Conservation (phyloP, 306 rosid species). For the Rosa persica region DNA sequence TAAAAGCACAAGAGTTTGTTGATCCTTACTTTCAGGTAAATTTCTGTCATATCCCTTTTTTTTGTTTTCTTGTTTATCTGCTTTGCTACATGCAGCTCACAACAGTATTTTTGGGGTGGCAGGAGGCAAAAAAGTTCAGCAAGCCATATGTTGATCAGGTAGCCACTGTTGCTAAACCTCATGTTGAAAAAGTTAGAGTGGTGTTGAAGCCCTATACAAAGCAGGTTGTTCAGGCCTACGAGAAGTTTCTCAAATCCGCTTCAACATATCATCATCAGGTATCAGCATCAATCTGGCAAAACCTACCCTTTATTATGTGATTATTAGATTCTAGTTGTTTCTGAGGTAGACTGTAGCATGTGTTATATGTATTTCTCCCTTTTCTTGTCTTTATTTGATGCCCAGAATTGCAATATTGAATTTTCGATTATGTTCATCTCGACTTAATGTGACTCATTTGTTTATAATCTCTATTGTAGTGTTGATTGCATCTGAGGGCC, state of each 20-base stretch:
- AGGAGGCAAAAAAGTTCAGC: conserved; percentile 81
- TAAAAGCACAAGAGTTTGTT: conserved; percentile 61
- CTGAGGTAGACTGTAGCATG: not conserved
- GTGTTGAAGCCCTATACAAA: conserved; percentile 72
- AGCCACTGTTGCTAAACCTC: conserved; percentile 76
- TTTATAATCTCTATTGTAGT: not conserved
- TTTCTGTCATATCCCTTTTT: not conserved
- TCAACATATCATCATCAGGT: conserved; percentile 84
- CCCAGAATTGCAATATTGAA: too few relatives aligned
- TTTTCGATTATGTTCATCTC: not conserved
- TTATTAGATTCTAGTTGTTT: not conserved
- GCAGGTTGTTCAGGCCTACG: conserved; percentile 55
- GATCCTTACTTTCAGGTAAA: conserved; percentile 86
- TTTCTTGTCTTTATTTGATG: not conserved
- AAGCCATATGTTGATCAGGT: conserved; percentile 89
- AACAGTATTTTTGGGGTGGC: conserved; percentile 32
- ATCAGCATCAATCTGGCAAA: conserved; percentile 11
- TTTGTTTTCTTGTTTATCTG: conserved; percentile 13
- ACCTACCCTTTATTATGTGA: not conserved
- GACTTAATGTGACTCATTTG: not conserved
- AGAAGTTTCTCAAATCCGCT: conserved; percentile 79
- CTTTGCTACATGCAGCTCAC: conserved; percentile 24
- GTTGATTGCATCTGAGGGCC: not conserved
- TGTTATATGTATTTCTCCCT: not conserved
- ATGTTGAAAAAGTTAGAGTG: conserved; percentile 65